Evolutionary conservation across 129 eudicot genomes (phyloP).

Genomic region (Glebionis coronaria): DNA sequence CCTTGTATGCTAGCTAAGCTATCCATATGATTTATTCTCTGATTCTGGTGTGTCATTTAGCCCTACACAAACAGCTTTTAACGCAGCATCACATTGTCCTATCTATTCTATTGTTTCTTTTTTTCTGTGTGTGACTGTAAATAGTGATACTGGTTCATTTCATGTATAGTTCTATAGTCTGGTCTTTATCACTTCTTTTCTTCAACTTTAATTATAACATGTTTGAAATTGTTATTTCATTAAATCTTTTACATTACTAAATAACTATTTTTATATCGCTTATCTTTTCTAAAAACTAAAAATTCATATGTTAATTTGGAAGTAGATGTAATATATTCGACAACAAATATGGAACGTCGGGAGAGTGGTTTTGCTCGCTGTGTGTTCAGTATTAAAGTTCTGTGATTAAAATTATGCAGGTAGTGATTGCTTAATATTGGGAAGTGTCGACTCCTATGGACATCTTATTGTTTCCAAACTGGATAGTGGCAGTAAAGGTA

Average conservation of each 20-base stretch:
- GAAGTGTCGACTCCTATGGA: slow-evolving; percentile 85
- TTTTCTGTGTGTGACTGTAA: no score
- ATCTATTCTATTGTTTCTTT: no score
- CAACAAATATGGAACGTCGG: background rate
- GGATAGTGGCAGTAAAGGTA: slow-evolving; percentile 53
- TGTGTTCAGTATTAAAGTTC: background rate
- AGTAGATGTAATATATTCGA: background rate
- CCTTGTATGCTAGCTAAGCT: background rate
- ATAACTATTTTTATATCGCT: background rate
- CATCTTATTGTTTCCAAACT: slow-evolving; percentile 76
- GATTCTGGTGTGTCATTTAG: background rate
- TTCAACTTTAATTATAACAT: background rate
- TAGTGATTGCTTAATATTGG: slow-evolving; percentile 47
- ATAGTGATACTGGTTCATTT: no score
- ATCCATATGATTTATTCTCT: background rate
- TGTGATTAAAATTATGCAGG: slow-evolving; percentile 39
- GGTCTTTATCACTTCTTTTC: background rate
- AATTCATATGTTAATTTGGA: slow-evolving; percentile 2
- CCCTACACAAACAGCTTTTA: no score
- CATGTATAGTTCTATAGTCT: background rate
- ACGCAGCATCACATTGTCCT: no score
- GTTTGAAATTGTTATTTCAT: background rate
- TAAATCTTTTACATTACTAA: background rate
- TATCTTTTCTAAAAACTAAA: background rate
- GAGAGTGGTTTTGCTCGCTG: background rate